Conservation (phyloP, 495 filamentous ascomycete genomes). For the Hypoxylon intermedium region DNA sequence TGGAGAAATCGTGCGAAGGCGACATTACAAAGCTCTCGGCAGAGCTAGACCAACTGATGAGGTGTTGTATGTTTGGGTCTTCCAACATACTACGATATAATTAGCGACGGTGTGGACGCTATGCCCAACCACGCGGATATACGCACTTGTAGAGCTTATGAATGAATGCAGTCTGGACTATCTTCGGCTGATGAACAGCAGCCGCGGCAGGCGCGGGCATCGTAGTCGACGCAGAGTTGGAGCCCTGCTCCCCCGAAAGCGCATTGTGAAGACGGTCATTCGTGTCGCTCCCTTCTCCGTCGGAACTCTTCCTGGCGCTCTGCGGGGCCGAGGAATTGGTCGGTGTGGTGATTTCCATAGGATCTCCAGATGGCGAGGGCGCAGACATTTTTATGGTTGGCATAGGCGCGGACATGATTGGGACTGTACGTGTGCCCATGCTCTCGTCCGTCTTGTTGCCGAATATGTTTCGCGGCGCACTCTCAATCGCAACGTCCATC, state of each 20-base stretch:
- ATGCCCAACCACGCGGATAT: conserved; percentile 10
- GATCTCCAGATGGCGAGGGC: conserved; percentile 55
- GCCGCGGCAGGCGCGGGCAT: conserved; percentile 69
- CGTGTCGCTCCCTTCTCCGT: conserved; percentile 51
- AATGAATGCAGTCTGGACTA: conserved; percentile 98
- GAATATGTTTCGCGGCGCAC: conserved; percentile 50
- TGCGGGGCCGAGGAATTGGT: conserved; percentile 52
- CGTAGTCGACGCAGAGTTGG: conserved; percentile 40
- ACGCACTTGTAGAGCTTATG: conserved; percentile 98
- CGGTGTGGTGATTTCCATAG: conserved; percentile 59
- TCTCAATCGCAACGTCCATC: conserved; percentile 59
- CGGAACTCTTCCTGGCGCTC: conserved; percentile 54
- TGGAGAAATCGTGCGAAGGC: conserved; percentile 95
- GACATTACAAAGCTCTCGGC: conserved; percentile 99
- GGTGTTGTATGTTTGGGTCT: conserved; percentile 86
- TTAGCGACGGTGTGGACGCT: conserved; percentile 47
- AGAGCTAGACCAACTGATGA: conserved; percentile 93
- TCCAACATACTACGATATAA: conserved; percentile 82
- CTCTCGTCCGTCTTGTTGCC: conserved; percentile 48
- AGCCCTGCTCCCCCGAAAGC: conserved; percentile 41
- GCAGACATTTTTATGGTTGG: conserved; percentile 57
- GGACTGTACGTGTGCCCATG: conserved; percentile 55
- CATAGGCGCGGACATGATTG: conserved; percentile 50
- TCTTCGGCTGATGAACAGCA: conserved; percentile 93
- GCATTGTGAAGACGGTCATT: conserved; percentile 42